Evolutionary conservation across 169 alveolate genomes (phyloP).

Genomic region (Perkinsus olseni): DNA sequence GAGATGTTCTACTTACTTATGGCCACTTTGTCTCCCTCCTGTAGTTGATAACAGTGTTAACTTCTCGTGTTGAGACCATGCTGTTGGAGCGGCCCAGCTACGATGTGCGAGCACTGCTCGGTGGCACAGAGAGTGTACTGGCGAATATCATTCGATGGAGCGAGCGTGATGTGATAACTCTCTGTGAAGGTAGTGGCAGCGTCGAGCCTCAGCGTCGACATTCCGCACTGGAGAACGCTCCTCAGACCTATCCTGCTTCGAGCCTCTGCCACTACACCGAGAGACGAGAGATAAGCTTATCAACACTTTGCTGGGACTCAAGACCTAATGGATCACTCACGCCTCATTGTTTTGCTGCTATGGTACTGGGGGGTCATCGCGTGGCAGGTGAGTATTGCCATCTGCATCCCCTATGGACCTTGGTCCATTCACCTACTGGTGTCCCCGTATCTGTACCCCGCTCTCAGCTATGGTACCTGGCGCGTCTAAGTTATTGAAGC

Average conservation of each 20-base stretch:
- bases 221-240: no score
- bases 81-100: background rate
- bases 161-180: background rate
- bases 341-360: background rate
- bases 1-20: background rate
- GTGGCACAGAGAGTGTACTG: slow-evolving; percentile 6
- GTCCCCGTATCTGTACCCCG: background rate
- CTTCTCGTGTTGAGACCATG: background rate
- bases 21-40: background rate
- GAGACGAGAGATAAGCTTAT: background rate
- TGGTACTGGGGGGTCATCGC: background rate
- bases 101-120: background rate
- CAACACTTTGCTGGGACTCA: background rate
- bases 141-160: slow-evolving; percentile 5
- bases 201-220: no score
- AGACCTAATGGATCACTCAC: background rate
- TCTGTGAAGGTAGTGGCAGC: background rate
- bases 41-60: background rate
- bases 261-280: background rate
- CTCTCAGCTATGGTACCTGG: background rate
- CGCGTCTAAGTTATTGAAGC: background rate
- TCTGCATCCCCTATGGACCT: background rate
- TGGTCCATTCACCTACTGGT: no score
- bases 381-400: background rate
- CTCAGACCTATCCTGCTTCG: background rate